A percentile compares a stretch with the other conserved stretches of the same genome.
These are phyloP conservation scores for Hemileia vastatrix DNA, from an alignment of 1,284 basidiomycete species.

Conservation along the genomic window DNA sequence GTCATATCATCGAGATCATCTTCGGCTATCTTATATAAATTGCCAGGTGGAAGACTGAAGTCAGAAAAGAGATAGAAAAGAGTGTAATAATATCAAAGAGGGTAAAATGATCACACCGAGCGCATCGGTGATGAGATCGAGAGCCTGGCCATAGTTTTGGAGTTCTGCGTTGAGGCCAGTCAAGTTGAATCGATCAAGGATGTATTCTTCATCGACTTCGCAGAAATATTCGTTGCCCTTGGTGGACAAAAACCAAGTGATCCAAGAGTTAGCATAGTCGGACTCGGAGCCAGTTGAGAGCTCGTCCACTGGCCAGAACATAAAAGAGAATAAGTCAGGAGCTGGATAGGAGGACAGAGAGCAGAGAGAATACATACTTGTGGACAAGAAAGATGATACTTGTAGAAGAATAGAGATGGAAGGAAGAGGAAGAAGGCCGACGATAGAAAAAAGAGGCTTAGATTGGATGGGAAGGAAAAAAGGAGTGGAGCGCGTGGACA, in stretches of 20 bases:
- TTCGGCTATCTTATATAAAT: conserved; percentile 40
- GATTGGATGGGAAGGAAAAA: too few relatives aligned
- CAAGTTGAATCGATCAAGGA: conserved; percentile 94
- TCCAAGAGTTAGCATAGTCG: conserved; percentile 80
- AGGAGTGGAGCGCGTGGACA: too few relatives aligned
- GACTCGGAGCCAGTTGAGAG: conserved; percentile 74
- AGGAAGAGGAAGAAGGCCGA: too few relatives aligned
- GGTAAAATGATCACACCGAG: conserved; percentile 54
- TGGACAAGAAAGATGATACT: too few relatives aligned
- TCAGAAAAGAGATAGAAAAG: conserved; percentile 12
- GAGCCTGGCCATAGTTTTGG: conserved; percentile 81
- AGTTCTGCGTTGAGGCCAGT: conserved; percentile 96
- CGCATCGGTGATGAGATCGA: conserved; percentile 85
- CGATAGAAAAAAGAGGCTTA: too few relatives aligned
- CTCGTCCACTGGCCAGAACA: conserved; percentile 80
- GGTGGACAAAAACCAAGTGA: conserved; percentile 97
- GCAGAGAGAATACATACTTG: too few relatives aligned
- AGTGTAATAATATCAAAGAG: neutral
- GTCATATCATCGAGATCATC: conserved; percentile 49
- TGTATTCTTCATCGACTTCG: conserved; percentile 98
- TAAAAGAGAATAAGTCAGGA: too few relatives aligned
- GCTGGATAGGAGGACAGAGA: too few relatives aligned
- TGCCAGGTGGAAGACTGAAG: conserved; percentile 50
- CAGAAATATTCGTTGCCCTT: conserved; percentile 85
- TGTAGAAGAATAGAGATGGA: too few relatives aligned